A percentile compares a stretch with the other conserved stretches of the same genome.
Conservation (phyloP, 768 basidiomycete species). For the Sutorius australiensis region DNA sequence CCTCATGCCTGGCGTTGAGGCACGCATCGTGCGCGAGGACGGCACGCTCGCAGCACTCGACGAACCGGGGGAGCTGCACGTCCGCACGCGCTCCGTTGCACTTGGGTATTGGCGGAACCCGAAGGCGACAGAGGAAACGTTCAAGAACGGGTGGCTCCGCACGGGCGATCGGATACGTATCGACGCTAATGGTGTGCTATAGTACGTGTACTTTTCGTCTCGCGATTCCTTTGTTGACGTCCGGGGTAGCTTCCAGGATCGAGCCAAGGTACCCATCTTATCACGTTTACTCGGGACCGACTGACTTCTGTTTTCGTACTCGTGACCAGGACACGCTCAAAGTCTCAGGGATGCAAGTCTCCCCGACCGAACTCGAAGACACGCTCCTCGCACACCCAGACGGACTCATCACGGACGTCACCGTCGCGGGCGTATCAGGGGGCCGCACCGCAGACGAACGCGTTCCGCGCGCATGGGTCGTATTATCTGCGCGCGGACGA, state of each 20-base stretch:
- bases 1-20: slow-evolving; percentile 62
- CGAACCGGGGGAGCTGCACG: slow-evolving; percentile 65
- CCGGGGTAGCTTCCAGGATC: slow-evolving; percentile 59
- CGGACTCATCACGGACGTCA: slow-evolving; percentile 57
- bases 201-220: slow-evolving; percentile 38
- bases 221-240: background rate
- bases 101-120: slow-evolving; percentile 74
- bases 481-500: slow-evolving; percentile 55
- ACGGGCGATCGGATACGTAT: slow-evolving; percentile 71
- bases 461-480: slow-evolving; percentile 76
- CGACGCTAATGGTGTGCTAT: slow-evolving; percentile 60
- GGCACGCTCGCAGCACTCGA: slow-evolving; percentile 49
- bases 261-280: slow-evolving; percentile 53
- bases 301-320: too few species aligned
- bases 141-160: slow-evolving; percentile 65
- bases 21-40: slow-evolving; percentile 56
- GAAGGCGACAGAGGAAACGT: slow-evolving; percentile 61
- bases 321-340: slow-evolving; percentile 71
- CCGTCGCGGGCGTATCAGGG: slow-evolving; percentile 71
- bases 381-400: slow-evolving; percentile 59
- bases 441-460: slow-evolving; percentile 70
- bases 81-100: slow-evolving; percentile 53
- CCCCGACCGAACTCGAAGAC: slow-evolving; percentile 74
- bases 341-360: slow-evolving; percentile 75
- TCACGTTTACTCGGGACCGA: too few species aligned